Evolutionary conservation across 179 eudicot genomes (phyloP), one percentile per base, ranked within the genome.

Genomic region (Gypsophila paniculata): DNA sequence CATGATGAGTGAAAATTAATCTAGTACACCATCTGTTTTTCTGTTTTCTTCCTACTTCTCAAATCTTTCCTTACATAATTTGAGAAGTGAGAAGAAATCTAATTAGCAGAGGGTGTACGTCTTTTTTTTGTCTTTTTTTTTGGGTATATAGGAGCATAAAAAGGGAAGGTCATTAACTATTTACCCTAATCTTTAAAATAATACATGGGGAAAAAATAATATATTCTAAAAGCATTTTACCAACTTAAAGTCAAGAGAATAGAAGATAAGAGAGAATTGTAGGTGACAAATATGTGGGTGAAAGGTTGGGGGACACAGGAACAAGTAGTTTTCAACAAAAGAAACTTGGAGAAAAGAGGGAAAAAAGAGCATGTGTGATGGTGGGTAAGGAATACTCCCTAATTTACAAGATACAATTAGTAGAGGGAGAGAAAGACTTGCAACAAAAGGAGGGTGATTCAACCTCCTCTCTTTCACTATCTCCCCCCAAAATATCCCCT

Each of bases 301-400:
- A 63, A 77, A 69, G 76, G 73, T 67, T 77, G 76, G 80, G 76
- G 69, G 73, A 68, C 76, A 77, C 18, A 77, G 72, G 65, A 77
- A 68, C 57, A 34, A 59, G 80, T 77, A 72, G 76, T 68, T 72
- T 77, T 72, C 80, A 77, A 60, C 61, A 65, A 60, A 72, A 58
- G 75, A 44, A 22, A 39, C 21, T 14, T 1, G 70, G 36, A 19
- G 57, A 38, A 44, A 75, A 75, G 46, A 54, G 62, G 4, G 75
- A 39, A 55, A 62, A 55, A 65, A 53, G 64, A 65, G 66, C 59
- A 61, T 29, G 18, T 70, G 49, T 54, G 54, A 71, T 76, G 75
- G 75, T 76, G 68, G 75, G 71, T 60, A 76, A 46, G 38, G 46
- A 71, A 65, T 34, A 26, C 66, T 70, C 54, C 69, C n/a, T n/a